Percentiles rank a stretch among this genome's conserved stretches.
Conservation (phyloP, 2,329 filamentous ascomycete genomes). For the Cyphellophora europaea region DNA sequence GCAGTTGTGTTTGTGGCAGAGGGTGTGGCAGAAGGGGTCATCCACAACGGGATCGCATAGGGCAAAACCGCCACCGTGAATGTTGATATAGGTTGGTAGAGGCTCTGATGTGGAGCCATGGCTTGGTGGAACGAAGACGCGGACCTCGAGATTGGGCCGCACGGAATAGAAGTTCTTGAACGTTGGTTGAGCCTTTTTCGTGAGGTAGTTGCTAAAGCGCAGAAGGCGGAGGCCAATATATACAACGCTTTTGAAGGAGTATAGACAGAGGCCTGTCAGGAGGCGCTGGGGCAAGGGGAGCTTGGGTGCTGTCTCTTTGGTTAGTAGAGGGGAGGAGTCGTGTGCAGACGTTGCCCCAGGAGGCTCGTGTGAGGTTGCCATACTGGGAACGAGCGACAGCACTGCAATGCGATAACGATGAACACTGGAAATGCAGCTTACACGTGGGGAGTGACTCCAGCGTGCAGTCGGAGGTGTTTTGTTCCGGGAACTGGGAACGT, state of each 20-base stretch:
- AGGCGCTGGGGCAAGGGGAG: background rate
- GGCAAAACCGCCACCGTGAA: constrained; percentile 45
- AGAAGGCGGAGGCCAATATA: background rate
- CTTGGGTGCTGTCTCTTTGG: background rate
- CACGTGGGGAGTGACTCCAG: too few relatives aligned
- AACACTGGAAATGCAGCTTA: too few relatives aligned
- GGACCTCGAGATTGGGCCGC: constrained; percentile 18
- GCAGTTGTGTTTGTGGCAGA: constrained; percentile 30
- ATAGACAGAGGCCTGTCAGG: background rate
- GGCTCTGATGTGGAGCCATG: constrained; percentile 12
- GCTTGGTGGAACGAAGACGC: constrained; percentile 32
- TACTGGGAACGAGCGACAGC: too few relatives aligned
- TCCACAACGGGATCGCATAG: constrained; percentile 35
- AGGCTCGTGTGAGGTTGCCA: background rate
- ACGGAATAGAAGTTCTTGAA: constrained; percentile 15
- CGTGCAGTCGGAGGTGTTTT: too few relatives aligned
- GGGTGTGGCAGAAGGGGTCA: constrained; percentile 38
- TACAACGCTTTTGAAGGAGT: background rate
- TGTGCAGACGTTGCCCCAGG: background rate
- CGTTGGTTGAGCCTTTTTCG: background rate
- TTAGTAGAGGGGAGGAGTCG: background rate
- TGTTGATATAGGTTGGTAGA: constrained; percentile 30
- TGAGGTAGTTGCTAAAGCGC: background rate
- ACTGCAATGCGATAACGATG: too few relatives aligned
- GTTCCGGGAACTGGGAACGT: too few relatives aligned